Base-by-base conservation (phyloP, 225 moss, liverwort and hornwort species). In the Takakia lepidozioides region DNA sequence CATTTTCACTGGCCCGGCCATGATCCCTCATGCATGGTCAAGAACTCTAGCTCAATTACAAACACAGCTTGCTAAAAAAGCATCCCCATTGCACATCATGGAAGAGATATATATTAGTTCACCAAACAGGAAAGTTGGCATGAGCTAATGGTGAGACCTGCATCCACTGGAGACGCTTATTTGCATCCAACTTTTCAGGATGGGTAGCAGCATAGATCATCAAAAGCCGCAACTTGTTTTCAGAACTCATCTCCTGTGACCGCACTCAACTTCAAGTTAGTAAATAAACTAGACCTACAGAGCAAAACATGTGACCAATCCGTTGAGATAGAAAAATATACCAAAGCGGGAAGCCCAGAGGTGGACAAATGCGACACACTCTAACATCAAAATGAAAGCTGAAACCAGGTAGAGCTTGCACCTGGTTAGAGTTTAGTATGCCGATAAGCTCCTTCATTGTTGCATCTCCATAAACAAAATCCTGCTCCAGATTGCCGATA, bases 171-270 rank as follows among this genome's bases (percentile, higher is more conserved):
- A 98, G 69, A 70, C 81, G 83, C 74, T 79, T 91, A 6, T 80
- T 67, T 38, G 91, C 67, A 70, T 91, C 98, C 48, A 98, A 68
- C 58, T 98, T 98, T 51, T 91, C 98, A 65, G 98, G 98, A 58
- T 98, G 98, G 2, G 98, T 98, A 45, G 87, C 91, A 11, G 85
- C 98, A 69, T 98, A 98, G 44, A 98, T 87, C 64, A 98, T 68
- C 50, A 98, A 72, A 25, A 98, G 65, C 29, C 98, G 81, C 61
- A 91, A 30, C 66, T 87, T 91, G 52, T 81, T 83, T 18, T 98
- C 98, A 56, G 78, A 75, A 54, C 69, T 61, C 63, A 98, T 72
- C 43, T 85, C 98, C 98, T 98, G 73, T 54, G 68, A 27, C 27
- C 19, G 34, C 17, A 19, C 13, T 29, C 11, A 37, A 15, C 32